Conservation (phyloP, 75 land plant species). For the Pinus taeda region DNA sequence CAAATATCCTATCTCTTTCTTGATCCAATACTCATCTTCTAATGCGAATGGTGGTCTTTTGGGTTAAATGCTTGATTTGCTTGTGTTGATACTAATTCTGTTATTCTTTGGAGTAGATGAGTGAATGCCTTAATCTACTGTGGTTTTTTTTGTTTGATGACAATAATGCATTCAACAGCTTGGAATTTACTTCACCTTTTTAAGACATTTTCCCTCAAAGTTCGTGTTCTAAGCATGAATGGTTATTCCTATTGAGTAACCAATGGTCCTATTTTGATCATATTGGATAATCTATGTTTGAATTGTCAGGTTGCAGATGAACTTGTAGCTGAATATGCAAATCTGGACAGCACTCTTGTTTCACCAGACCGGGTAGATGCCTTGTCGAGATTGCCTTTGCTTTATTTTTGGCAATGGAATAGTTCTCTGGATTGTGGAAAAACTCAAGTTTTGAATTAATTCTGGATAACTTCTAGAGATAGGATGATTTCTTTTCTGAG, state of each 20-base stretch:
- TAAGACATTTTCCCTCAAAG: background rate
- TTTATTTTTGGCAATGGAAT: background rate
- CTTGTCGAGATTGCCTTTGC: background rate
- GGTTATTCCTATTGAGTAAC: background rate
- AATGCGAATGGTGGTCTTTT: too few species aligned
- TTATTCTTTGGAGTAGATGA: too few species aligned
- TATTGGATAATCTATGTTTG: background rate
- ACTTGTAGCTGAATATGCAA: constrained; percentile 49
- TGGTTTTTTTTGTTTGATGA: too few species aligned
- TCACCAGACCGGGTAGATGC: constrained; percentile 47
- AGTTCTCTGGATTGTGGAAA: background rate
- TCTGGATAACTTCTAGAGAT: background rate
- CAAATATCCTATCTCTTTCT: too few species aligned
- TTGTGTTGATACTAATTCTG: too few species aligned
- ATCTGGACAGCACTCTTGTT: constrained; percentile 27
- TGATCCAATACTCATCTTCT: too few species aligned
- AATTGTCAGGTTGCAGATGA: constrained; percentile 60
- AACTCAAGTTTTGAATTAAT: background rate
- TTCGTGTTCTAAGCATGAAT: background rate
- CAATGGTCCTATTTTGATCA: background rate
- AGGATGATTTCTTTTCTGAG: background rate
- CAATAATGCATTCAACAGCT: background rate
- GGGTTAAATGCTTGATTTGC: too few species aligned
- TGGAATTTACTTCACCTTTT: background rate
- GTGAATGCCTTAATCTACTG: too few species aligned